Evolutionary conservation across 2,329 filamentous ascomycete genomes (phyloP).

Genomic region (Lachnellula subtilissima): DNA sequence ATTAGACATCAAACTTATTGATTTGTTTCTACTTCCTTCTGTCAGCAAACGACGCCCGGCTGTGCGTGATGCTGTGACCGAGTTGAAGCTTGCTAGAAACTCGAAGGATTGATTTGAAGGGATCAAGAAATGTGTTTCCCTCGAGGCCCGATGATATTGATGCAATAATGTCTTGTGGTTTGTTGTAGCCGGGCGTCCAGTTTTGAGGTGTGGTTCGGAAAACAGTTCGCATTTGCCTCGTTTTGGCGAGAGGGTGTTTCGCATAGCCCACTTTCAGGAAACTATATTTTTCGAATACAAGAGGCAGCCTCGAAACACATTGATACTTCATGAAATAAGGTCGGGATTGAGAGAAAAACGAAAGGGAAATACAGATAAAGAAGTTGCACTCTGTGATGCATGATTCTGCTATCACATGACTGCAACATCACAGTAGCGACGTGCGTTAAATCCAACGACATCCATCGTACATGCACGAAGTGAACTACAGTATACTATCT

Average conservation of each 20-base stretch:
- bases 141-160: not conserved
- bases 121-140: not conserved
- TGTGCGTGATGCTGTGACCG: not conserved
- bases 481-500: no score
- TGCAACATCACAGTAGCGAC: not conserved
- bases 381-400: not conserved
- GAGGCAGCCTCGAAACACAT: not conserved
- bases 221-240: not conserved
- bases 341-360: not conserved
- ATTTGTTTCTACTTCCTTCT: not conserved
- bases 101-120: not conserved
- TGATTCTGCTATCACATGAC: not conserved
- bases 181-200: not conserved
- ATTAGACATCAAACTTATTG: not conserved
- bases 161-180: not conserved
- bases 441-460: no score
- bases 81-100: not conserved
- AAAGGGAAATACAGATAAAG: not conserved
- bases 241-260: not conserved
- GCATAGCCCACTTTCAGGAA: not conserved
- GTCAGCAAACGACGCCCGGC: not conserved
- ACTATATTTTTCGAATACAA: not conserved
- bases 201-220: not conserved
- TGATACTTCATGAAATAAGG: not conserved
- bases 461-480: no score